A percentile compares a stretch with the other conserved stretches of the same genome.
Conservation (phyloP, 768 basidiomycete genomes). For the Mycena rebaudengoi region DNA sequence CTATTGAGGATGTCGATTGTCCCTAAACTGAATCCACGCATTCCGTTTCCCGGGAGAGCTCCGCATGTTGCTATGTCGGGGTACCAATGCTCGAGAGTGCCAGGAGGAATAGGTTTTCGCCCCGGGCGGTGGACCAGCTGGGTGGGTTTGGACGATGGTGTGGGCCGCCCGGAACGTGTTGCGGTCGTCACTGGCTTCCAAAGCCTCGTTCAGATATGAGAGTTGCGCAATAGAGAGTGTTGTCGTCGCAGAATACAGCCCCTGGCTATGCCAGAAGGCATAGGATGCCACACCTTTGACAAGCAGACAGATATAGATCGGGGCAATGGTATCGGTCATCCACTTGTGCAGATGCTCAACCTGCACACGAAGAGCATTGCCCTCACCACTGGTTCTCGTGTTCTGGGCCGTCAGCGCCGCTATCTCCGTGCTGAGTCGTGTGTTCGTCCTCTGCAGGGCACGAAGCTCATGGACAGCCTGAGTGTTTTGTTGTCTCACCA, state of each 20-base stretch:
- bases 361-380: too few species aligned
- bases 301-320: not conserved
- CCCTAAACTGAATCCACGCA: too few species aligned
- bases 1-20: not conserved
- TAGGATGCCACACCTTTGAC: not conserved
- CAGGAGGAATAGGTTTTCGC: not conserved
- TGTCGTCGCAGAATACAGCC: not conserved
- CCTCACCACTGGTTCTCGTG: too few species aligned
- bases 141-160: not conserved
- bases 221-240: not conserved
- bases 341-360: too few species aligned
- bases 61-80: too few species aligned
- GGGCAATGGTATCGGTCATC: not conserved
- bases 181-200: not conserved
- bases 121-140: not conserved
- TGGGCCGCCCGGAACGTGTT: not conserved
- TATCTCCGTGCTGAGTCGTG: too few species aligned
- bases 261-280: not conserved
- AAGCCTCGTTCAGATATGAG: not conserved
- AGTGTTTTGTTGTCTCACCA: too few species aligned
- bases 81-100: too few species aligned
- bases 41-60: too few species aligned
- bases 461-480: too few species aligned
- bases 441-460: too few species aligned
- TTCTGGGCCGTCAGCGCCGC: too few species aligned